phyloP scores from a whole-genome alignment of 2,329 filamentous ascomycete species.

The Graphiopsis chlorocephala region DNA sequence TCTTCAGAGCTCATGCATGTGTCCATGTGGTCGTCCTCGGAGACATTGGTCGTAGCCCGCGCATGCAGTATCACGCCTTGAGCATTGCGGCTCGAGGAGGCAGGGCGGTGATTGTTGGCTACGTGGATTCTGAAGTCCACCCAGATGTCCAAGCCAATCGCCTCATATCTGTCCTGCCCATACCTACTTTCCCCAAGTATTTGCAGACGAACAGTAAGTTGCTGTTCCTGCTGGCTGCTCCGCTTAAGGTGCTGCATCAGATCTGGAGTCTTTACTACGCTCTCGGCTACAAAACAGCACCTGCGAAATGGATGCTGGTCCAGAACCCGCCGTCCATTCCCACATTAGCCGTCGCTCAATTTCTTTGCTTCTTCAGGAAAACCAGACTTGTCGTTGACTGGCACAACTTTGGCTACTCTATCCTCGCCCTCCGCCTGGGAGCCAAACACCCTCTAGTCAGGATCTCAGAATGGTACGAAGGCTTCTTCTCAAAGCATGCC shows the following conservation, averaged over 20 bases:
- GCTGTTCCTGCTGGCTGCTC: conserved; percentile 74
- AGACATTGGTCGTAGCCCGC: conserved; percentile 90
- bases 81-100: conserved; percentile 83
- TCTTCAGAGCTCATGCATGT: conserved; percentile 43
- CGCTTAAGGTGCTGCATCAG: conserved; percentile 85
- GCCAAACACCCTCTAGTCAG: conserved; percentile 69
- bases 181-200: conserved; percentile 64
- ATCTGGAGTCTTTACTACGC: conserved; percentile 66
- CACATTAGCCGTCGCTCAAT: conserved; percentile 71
- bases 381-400: conserved; percentile 88
- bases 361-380: conserved; percentile 72
- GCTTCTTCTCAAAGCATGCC: conserved; percentile 64
- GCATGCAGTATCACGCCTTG: conserved; percentile 97
- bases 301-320: conserved; percentile 81
- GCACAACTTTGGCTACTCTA: conserved; percentile 98
- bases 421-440: conserved; percentile 69
- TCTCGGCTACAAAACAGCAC: conserved; percentile 70
- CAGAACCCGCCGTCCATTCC: conserved; percentile 95
- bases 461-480: conserved; percentile 76
- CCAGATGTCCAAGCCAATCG: conserved; percentile 70
- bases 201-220: conserved; percentile 67
- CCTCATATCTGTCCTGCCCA: conserved; percentile 67
- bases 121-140: conserved; percentile 78
- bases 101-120: conserved; percentile 81
- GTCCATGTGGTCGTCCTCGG: conserved; percentile 89